Evolutionary conservation across 108 stramenopile species (phyloP).

Genomic region (Aurantiochytrium sp.): DNA sequence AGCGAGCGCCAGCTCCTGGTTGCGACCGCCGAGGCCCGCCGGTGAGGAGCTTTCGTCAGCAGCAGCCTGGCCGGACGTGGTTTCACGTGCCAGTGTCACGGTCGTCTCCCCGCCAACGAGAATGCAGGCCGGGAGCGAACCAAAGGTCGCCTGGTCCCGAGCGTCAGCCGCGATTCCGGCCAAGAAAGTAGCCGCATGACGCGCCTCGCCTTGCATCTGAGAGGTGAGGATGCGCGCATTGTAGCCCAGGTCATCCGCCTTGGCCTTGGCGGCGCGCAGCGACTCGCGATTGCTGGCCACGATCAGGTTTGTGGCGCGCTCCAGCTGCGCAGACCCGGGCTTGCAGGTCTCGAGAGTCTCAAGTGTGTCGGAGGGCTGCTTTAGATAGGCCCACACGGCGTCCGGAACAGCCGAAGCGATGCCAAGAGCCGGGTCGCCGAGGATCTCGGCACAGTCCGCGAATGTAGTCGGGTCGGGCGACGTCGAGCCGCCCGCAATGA

Average conservation of each 20-base stretch:
- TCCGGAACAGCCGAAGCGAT: not conserved
- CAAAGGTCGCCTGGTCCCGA: not conserved
- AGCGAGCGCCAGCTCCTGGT: slow-evolving; percentile 33
- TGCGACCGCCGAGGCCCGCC: not conserved
- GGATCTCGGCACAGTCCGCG: not conserved
- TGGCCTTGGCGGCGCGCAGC: not conserved
- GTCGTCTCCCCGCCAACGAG: slow-evolving; percentile 32
- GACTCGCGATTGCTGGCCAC: slow-evolving; percentile 31
- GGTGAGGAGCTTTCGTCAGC: too few relatives aligned
- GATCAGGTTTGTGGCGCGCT: not conserved
- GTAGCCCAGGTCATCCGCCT: not conserved
- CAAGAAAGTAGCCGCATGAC: not conserved
- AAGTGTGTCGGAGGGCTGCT: not conserved
- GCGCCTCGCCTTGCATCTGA: slow-evolving; percentile 25
- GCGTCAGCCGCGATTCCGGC: not conserved
- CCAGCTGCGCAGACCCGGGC: not conserved
- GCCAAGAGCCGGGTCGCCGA: not conserved
- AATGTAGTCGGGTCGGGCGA: not conserved
- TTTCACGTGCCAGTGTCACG: not conserved
- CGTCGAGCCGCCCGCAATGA: slow-evolving; percentile 31
- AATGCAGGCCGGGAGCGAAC: not conserved
- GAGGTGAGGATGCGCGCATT: not conserved
- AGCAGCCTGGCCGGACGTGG: too few relatives aligned
- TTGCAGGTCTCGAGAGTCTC: not conserved
- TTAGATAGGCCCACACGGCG: not conserved